These are phyloP conservation scores for Castanea sativa DNA, from an alignment of 306 rosid genomes.

Conservation along the genomic window DNA sequence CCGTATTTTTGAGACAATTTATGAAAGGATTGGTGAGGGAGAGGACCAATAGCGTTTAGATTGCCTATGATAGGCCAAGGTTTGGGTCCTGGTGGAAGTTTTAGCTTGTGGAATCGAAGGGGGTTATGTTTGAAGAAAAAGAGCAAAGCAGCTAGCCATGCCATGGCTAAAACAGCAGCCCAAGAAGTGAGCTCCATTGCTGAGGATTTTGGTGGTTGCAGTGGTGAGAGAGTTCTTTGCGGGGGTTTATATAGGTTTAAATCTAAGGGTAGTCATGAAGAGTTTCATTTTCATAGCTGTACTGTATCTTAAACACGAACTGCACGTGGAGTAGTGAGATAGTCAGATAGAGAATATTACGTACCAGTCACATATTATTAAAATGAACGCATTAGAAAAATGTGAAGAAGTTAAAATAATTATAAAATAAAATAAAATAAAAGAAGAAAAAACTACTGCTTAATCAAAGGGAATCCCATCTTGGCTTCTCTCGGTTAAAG, in stretches of 20 bases:
- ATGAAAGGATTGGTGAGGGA: constrained; percentile 46
- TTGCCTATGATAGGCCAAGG: constrained; percentile 51
- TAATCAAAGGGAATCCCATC: too few species aligned
- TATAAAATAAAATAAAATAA: too few species aligned
- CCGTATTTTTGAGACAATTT: constrained; percentile 40
- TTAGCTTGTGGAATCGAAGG: not conserved
- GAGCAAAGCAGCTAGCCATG: constrained; percentile 4
- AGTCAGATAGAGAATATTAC: too few species aligned
- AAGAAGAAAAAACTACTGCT: too few species aligned
- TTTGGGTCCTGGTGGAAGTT: constrained; percentile 44
- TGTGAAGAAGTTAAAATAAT: too few species aligned
- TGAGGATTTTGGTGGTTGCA: not conserved
- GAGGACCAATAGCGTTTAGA: constrained; percentile 33
- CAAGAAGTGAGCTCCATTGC: constrained; percentile 18
- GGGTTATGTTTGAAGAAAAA: constrained; percentile 2
- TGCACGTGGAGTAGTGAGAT: too few species aligned
- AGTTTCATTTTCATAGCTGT: too few species aligned
- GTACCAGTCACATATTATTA: too few species aligned
- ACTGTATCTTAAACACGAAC: too few species aligned
- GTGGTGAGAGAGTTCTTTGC: not conserved
- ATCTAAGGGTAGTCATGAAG: not conserved
- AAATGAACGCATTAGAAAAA: too few species aligned
- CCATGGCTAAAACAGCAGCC: not conserved
- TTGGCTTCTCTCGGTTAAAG: too few species aligned
- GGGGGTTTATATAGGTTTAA: not conserved